Evolutionary conservation across 2,329 filamentous ascomycete species (phyloP).

Genomic region (Fusarium solani-melongenae): DNA sequence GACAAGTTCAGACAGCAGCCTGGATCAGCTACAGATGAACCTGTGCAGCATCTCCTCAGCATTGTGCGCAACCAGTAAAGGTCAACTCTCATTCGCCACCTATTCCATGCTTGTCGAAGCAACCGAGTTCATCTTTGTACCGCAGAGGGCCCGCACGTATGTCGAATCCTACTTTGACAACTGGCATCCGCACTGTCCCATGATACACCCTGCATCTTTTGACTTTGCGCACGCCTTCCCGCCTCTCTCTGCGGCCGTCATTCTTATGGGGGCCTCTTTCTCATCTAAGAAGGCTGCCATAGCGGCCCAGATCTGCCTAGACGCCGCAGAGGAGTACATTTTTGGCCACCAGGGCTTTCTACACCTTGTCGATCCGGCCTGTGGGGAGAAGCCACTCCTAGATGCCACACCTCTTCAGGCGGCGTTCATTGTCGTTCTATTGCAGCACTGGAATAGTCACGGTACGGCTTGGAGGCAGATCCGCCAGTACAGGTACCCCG

Average conservation of each 20-base stretch:
- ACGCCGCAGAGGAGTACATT: background rate
- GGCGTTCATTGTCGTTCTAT: background rate
- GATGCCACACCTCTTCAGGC: background rate
- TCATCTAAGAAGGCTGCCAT: background rate
- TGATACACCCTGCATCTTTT: background rate
- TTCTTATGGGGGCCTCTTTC: background rate
- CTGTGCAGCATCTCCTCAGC: background rate
- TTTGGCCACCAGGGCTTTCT: background rate
- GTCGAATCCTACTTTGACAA: background rate
- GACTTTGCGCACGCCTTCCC: background rate
- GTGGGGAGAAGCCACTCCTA: background rate
- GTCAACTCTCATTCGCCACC: background rate
- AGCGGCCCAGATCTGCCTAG: background rate
- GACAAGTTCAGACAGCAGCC: background rate
- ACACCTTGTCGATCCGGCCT: background rate
- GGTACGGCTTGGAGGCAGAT: background rate
- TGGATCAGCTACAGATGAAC: background rate
- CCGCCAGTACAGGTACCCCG: background rate
- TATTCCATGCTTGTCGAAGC: background rate
- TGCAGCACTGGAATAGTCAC: background rate
- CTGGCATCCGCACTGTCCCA: background rate
- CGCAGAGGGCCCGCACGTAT: background rate
- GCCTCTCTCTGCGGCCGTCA: background rate
- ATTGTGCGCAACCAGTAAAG: background rate
- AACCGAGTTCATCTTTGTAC: background rate